A percentile compares a stretch with the other conserved stretches of the same genome.
Evolutionary conservation across 2,329 filamentous ascomycete species (phyloP).

Genomic region (Fusarium udum): DNA sequence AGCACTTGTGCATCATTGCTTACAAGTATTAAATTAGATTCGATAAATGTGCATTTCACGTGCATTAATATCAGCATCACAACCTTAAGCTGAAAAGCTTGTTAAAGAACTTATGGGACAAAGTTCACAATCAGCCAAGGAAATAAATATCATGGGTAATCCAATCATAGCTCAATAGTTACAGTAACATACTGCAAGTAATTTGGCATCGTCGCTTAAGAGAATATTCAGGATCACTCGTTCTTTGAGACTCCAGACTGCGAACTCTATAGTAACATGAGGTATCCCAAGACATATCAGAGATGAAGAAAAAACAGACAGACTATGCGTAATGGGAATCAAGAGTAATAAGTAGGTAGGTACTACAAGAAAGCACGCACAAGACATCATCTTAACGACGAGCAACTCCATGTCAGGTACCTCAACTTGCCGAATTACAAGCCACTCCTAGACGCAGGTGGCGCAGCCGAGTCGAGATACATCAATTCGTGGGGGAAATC

Average conservation of each 20-base stretch:
- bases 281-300: background rate
- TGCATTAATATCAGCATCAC: background rate
- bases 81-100: background rate
- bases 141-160: background rate
- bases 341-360: background rate
- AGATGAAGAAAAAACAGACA: background rate
- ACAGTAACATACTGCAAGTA: background rate
- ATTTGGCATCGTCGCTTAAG: background rate
- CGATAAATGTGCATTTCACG: background rate
- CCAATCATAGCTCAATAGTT: background rate
- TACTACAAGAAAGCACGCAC: background rate
- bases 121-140: background rate
- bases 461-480: conserved; percentile 12
- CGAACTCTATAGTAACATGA: no score
- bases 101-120: no score
- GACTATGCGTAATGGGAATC: no score
- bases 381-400: background rate
- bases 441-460: conserved; percentile 13
- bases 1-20: no score
- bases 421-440: background rate
- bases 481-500: fast-evolving
- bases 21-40: background rate
- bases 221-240: background rate
- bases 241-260: background rate
- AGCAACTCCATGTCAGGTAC: background rate